These are phyloP conservation scores for Amphibolis antarctica DNA, from an alignment of 106 monocot genomes.

Conservation along the genomic window DNA sequence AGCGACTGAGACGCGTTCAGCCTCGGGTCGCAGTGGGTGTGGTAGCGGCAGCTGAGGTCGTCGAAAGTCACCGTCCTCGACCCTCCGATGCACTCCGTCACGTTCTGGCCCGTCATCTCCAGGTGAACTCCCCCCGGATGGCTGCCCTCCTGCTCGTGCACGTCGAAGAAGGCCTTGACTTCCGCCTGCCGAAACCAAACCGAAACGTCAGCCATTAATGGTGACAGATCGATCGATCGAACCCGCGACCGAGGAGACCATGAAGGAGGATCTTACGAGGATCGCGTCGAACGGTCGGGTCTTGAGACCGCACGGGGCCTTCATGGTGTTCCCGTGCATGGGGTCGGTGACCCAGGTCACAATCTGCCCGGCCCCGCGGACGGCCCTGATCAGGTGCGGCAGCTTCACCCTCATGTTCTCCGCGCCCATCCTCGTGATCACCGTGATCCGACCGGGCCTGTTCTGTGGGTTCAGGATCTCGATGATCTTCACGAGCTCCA, in stretches of 20 bases:
- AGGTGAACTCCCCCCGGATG: conserved; percentile 65
- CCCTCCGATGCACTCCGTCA: too few relatives aligned
- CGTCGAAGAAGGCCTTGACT: conserved; percentile 41
- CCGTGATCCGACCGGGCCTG: conserved; percentile 7
- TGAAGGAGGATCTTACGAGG: too few relatives aligned
- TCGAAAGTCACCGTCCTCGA: conserved; percentile 6
- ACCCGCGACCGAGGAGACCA: too few relatives aligned
- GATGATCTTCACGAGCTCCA: too few relatives aligned
- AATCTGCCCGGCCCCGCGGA: conserved; percentile 58
- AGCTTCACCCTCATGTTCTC: conserved; percentile 85
- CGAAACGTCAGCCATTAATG: too few relatives aligned
- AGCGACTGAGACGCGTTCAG: too few relatives aligned
- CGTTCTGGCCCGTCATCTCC: conserved; percentile 40
- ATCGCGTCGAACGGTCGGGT: conserved; percentile 69
- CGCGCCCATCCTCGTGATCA: conserved; percentile 71
- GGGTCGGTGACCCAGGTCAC: conserved; percentile 81
- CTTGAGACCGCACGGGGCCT: conserved; percentile 74
- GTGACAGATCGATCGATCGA: too few relatives aligned
- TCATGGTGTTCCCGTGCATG: conserved; percentile 88
- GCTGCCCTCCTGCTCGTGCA: conserved; percentile 72
- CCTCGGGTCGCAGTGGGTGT: conserved; percentile 50
- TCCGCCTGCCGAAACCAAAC: too few relatives aligned
- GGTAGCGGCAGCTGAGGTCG: conserved; percentile 56
- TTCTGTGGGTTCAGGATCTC: too few relatives aligned
- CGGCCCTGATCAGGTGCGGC: conserved; percentile 70